phyloP scores from a whole-genome alignment of 306 rosid species.

The Prunus padus region DNA sequence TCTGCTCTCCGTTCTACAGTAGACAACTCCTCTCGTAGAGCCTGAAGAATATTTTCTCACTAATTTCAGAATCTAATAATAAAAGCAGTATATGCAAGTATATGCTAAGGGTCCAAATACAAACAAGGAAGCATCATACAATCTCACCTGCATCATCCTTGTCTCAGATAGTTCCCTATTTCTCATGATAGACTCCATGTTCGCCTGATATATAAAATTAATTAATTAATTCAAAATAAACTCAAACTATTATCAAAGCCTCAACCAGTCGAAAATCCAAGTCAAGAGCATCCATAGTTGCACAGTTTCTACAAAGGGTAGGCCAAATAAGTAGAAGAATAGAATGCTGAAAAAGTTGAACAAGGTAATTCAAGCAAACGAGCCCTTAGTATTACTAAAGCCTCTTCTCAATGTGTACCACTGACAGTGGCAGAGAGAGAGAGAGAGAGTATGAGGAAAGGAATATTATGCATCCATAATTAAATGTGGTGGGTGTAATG shows the following conservation, averaged over 20 bases:
- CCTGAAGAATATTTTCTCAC: conserved; percentile 40
- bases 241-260: conserved; percentile 29
- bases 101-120: conserved; percentile 17
- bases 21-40: conserved; percentile 89
- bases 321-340: neutral
- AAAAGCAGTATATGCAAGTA: conserved; percentile 19
- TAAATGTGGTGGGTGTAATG: conserved; percentile 21
- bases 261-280: conserved; percentile 18
- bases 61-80: conserved; percentile 19
- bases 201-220: conserved; percentile 55
- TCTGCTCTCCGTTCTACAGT: conserved; percentile 95
- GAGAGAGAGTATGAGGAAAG: neutral
- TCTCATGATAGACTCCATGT: conserved; percentile 94
- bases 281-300: conserved; percentile 10
- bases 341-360: neutral
- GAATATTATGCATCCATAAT: conserved; percentile 3
- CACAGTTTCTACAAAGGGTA: neutral
- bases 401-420: neutral
- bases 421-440: neutral
- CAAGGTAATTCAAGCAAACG: neutral
- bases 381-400: conserved; percentile 4
- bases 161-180: conserved; percentile 89
- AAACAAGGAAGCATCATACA: conserved; percentile 27
- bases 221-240: neutral
- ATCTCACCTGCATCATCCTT: conserved; percentile 94